Conservation (phyloP, 202 grass and related monocot species). For the Thinopyrum obtusiflorum region DNA sequence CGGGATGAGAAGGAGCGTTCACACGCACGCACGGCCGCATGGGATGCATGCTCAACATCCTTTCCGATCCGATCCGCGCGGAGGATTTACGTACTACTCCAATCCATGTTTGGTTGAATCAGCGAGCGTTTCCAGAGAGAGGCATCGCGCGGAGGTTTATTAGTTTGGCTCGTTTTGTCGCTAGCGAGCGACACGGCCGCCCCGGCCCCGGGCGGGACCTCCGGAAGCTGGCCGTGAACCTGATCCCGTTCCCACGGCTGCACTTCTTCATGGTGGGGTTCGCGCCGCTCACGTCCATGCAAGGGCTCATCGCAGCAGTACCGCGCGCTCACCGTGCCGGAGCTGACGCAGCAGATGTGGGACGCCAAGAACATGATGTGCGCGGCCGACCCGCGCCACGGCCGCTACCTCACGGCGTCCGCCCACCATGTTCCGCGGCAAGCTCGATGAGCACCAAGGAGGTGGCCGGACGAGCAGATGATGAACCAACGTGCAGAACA, state of each 20-base stretch:
- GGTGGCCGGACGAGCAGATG: conserved; percentile 91
- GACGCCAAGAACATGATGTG: conserved; percentile 98
- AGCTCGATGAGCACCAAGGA: conserved; percentile 97
- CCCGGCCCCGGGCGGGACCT: too few relatives aligned
- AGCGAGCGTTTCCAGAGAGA: too few relatives aligned
- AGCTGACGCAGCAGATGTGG: conserved; percentile 96
- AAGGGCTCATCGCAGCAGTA: conserved; percentile 58
- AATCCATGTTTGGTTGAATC: too few relatives aligned
- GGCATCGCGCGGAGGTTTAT: too few relatives aligned
- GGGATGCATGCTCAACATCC: too few relatives aligned
- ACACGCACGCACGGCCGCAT: too few relatives aligned
- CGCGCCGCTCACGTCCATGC: conserved; percentile 73
- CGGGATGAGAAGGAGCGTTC: too few relatives aligned
- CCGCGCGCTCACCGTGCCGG: conserved; percentile 74
- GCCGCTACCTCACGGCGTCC: conserved; percentile 75
- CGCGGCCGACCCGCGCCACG: conserved; percentile 73
- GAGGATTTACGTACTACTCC: too few relatives aligned
- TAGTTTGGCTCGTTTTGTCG: too few relatives aligned
- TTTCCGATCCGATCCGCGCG: too few relatives aligned
- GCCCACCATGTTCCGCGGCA: conserved; percentile 88
- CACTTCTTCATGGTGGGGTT: conserved; percentile 97
- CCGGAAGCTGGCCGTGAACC: conserved; percentile 77
- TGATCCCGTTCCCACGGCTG: conserved; percentile 75
- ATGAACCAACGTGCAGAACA: conserved; percentile 90
- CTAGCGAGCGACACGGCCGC: too few relatives aligned